A percentile compares a stretch with the other conserved stretches of the same genome.
Conservation (phyloP, 2,329 filamentous ascomycete species). For the Fusarium nurragi region DNA sequence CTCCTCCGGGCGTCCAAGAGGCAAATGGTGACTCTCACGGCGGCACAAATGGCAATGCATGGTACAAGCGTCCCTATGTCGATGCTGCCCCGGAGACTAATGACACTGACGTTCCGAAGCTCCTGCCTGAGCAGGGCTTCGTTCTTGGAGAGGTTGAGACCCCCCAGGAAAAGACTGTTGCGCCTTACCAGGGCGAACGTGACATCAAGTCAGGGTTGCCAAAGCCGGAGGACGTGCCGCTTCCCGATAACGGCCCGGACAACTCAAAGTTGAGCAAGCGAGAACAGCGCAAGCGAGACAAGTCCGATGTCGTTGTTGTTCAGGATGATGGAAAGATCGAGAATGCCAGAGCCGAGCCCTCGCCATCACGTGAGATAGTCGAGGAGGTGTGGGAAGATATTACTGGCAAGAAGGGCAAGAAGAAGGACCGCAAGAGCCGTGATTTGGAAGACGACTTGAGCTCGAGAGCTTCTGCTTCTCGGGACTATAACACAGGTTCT, state of each 20-base stretch:
- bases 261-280: conserved; percentile 46
- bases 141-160: conserved; percentile 61
- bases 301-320: conserved; percentile 43
- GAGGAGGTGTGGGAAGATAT: conserved; percentile 43
- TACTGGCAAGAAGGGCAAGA: conserved; percentile 48
- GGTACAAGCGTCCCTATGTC: conserved; percentile 61
- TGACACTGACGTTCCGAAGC: conserved; percentile 41
- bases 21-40: conserved; percentile 45
- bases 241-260: conserved; percentile 42
- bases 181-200: conserved; percentile 31
- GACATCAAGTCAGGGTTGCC: conserved; percentile 12
- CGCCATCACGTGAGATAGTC: conserved; percentile 28
- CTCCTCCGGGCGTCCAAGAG: conserved; percentile 69
- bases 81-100: conserved; percentile 59
- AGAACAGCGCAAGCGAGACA: conserved; percentile 56
- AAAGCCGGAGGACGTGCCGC: conserved; percentile 31
- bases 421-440: conserved; percentile 45
- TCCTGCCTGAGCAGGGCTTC: conserved; percentile 53
- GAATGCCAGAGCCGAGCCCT: conserved; percentile 28
- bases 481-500: conserved; percentile 44
- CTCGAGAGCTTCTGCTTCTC: conserved; percentile 43
- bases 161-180: conserved; percentile 45
- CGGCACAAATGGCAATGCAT: conserved; percentile 50
- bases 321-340: conserved; percentile 40
- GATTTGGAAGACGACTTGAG: conserved; percentile 43